phyloP scores from a whole-genome alignment of 2,329 filamentous ascomycete genomes.

The Nothomitra cinnamomea region DNA sequence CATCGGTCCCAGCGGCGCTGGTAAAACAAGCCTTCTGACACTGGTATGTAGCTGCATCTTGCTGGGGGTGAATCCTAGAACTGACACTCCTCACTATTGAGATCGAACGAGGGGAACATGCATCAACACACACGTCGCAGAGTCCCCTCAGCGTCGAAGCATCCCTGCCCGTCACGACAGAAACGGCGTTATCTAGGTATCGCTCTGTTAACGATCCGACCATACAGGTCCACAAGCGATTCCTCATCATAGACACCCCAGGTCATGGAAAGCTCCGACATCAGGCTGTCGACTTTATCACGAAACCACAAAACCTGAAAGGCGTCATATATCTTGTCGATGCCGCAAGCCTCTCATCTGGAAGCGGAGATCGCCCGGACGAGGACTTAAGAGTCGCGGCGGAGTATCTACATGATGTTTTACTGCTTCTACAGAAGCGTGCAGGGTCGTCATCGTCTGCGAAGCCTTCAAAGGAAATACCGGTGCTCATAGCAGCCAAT shows the following conservation, averaged over 20 bases:
- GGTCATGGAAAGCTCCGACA: constrained; percentile 88
- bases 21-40: constrained; percentile 80
- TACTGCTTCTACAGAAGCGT: constrained; percentile 67
- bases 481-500: constrained; percentile 77
- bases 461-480: constrained; percentile 42
- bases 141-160: constrained; percentile 38
- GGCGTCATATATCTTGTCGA: constrained; percentile 85
- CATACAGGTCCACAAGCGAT: constrained; percentile 42
- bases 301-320: constrained; percentile 35
- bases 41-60: constrained; percentile 32
- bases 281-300: constrained; percentile 39
- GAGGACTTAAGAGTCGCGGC: constrained; percentile 32
- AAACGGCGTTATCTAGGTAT: constrained; percentile 41
- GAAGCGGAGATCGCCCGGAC: not conserved
- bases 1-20: constrained; percentile 61
- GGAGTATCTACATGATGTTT: constrained; percentile 72
- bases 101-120: constrained; percentile 30
- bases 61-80: not conserved
- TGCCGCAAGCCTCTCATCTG: constrained; percentile 33
- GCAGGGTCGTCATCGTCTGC: constrained; percentile 38
- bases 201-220: constrained; percentile 49
- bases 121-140: constrained; percentile 45
- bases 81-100: not conserved
- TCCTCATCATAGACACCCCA: constrained; percentile 73
- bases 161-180: constrained; percentile 34